Evolutionary conservation across 1,139 yeast species (phyloP), one percentile per base, ranked within the genome.

Genomic region (Pichia norvegensis): DNA sequence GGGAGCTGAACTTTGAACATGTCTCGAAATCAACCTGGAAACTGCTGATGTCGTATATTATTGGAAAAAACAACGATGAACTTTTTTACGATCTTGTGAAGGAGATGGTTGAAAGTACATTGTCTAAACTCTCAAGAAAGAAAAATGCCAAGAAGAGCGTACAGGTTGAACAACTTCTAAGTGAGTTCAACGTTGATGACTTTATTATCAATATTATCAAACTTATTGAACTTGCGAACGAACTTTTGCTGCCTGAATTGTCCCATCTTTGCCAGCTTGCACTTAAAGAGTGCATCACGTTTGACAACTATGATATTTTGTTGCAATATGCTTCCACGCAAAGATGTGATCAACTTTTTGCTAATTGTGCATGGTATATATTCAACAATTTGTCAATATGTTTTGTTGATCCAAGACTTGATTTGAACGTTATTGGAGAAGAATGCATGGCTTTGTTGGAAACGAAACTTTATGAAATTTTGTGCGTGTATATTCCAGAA

Each of bases 281-380:
- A n/a, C 60, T 87, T 9, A 69, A 76, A 41, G 82, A 78, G 47
- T 74, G 79, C 50, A 74, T 86, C 11, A 67, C 65, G 13, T 67
- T 78, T 16, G 85, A 82, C 16, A 85, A 83, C 54, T 87, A 81
- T 1, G 66, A 79, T 35, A 53, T 72, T 2, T 59, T 87, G 16
- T 59, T 85, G 29, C 66, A 71, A 10, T 80, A 80, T 57, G 73
- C 94, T 0, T 72, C 72, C 38, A 56, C 65, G 33, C 67, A 74
- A 46, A 64, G 72, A 14, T 85, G 87, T 2, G 60, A 65, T 9
- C 78, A 80, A 54, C 61, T 88, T 29, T 70, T 78, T 49, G 68
- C 72, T 44, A 73, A 76, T 45, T 78, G 95, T 57, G 67, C 82
- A 36, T 80, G 86, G 79, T 85, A 75, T 53, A 70, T 86, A 16